phyloP scores from a whole-genome alignment of 2,329 filamentous ascomycete genomes.

The Verticillium zaregamsianum region DNA sequence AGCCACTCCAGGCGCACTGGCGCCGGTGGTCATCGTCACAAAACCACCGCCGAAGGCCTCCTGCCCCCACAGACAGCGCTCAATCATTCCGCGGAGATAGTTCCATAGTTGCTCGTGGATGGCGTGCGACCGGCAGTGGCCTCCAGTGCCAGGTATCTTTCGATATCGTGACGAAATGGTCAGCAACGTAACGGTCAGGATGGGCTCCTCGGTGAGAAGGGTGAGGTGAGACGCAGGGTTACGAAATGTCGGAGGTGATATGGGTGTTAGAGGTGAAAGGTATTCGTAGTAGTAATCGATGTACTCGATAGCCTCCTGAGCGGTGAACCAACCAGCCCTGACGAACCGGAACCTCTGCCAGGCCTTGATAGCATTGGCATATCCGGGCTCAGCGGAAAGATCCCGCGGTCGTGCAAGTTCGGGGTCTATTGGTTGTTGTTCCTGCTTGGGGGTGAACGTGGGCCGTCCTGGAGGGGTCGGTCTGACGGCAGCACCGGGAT shows the following conservation, averaged over 20 bases:
- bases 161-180: conserved; percentile 89
- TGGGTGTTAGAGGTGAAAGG: conserved; percentile 86
- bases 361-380: conserved; percentile 70
- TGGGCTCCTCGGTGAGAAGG: conserved; percentile 84
- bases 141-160: conserved; percentile 73
- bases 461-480: conserved; percentile 2
- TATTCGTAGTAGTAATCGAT: conserved; percentile 95
- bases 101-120: conserved; percentile 96
- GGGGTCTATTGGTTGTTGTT: conserved; percentile 41
- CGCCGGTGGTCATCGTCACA: conserved; percentile 19
- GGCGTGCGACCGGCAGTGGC: conserved; percentile 77
- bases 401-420: conserved; percentile 36
- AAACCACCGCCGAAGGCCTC: conserved; percentile 92
- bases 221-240: conserved; percentile 75
- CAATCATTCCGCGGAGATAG: conserved; percentile 91
- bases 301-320: conserved; percentile 87
- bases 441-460: conserved; percentile 15
- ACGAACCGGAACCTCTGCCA: conserved; percentile 94
- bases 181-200: conserved; percentile 84
- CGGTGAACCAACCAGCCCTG: conserved; percentile 94
- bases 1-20: conserved; percentile 35
- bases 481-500: conserved; percentile 11
- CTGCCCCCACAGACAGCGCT: conserved; percentile 91
- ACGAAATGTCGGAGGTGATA: conserved; percentile 86
- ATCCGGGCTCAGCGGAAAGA: conserved; percentile 47